Evolutionary conservation across 1,139 yeast species (phyloP), one percentile per base, ranked within the genome.

Genomic region (Geotrichum candidum): DNA sequence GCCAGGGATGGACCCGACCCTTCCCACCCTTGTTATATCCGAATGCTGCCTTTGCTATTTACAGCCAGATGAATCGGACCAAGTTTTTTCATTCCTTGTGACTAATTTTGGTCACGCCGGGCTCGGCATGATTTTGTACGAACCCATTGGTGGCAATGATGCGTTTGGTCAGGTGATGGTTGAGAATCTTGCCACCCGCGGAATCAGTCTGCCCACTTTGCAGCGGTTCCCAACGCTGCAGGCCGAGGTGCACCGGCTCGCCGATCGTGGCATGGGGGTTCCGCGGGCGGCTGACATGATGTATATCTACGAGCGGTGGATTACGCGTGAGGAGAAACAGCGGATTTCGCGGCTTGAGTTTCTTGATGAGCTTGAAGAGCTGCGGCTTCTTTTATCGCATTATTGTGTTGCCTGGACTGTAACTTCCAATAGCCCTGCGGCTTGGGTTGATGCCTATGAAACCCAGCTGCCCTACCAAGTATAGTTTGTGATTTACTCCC

Each of bases 41-140:
- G 99, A 94, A 73, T 94, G 98, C 74, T 92, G 92, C 57, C 77
- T 94, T 41, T 94, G 98, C 72, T 94, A 94, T 70, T 73, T 90
- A 65, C 80, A 83, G 3, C 85, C 89, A 0, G 73, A 74, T 1
- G 84, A 82, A 35, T 82, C 94, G 11, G 79, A 80, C 58, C 60
- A 70, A 1, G 80, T 90, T 9, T 74, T 94, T 7, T 65, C 74
- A 1, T 73, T 75, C 70, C 68, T 75, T 33, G 64, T 63, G 0
- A 45, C 53, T 0, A 52, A 54, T 27, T 64, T 70, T 53, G 23
- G 58, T 0, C 27, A 4, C 11, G 53, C 64, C 6, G 64, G 63
- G 4, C 59, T 71, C 59, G 69, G 80, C 0, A 71, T 88, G 64
- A 76, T 87, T 1, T 79, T 91, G 0, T 94, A 94, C 74, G 99